Conservation (phyloP, 768 basidiomycete genomes). For the Hygrophoropsis aurantiaca region DNA sequence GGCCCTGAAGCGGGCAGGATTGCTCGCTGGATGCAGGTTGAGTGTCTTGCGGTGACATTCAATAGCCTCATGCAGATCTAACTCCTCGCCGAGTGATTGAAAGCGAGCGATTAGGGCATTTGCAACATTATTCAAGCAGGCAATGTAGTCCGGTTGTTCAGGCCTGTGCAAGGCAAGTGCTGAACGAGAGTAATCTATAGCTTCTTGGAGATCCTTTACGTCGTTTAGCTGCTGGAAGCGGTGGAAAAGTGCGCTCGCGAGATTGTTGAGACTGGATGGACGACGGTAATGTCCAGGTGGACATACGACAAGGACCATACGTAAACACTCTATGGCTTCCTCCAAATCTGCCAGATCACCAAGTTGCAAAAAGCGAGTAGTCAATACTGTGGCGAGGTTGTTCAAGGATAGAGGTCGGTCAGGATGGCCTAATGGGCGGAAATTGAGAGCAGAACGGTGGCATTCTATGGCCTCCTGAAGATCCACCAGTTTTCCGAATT, state of each 20-base stretch:
- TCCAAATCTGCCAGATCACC: conserved; percentile 9
- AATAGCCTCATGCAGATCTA: conserved; percentile 11
- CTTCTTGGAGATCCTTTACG: conserved; percentile 7
- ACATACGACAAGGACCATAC: conserved; percentile 6
- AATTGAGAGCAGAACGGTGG: not conserved
- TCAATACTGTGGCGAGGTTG: conserved; percentile 10
- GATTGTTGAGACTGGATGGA: not conserved
- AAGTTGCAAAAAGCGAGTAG: conserved; percentile 6
- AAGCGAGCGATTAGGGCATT: conserved; percentile 8
- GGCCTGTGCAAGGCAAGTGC: conserved; percentile 7
- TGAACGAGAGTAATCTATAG: conserved; percentile 2
- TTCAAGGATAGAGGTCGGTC: conserved; percentile 1
- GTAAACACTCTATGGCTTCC: conserved; percentile 7
- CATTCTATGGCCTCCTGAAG: conserved; percentile 7
- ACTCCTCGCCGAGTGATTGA: not conserved
- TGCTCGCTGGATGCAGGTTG: conserved; percentile 4
- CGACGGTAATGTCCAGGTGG: conserved; percentile 1
- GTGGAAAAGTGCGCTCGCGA: conserved; percentile 9
- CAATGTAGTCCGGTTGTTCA: conserved; percentile 1
- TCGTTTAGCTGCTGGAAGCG: conserved; percentile 7
- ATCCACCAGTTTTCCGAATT: conserved; percentile 5
- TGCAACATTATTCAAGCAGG: conserved; percentile 12
- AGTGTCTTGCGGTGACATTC: conserved; percentile 7
- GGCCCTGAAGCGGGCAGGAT: conserved; percentile 9
- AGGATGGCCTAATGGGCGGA: conserved; percentile 1